Evolutionary conservation across 2,329 filamentous ascomycete genomes (phyloP).

Genomic region (Cladosporium sp.): DNA sequence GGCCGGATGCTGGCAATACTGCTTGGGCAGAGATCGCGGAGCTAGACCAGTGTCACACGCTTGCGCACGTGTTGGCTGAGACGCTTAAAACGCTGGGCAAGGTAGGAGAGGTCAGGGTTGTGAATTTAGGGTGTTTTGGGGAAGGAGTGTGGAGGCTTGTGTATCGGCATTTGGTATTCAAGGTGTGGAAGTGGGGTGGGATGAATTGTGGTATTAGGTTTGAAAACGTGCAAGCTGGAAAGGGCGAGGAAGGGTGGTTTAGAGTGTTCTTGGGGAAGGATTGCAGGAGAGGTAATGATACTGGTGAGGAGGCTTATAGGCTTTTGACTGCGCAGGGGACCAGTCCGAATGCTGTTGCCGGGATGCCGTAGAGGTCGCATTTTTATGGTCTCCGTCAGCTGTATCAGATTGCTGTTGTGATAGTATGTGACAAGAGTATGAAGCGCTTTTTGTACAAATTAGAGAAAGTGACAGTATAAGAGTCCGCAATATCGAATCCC

Average conservation of each 20-base stretch:
- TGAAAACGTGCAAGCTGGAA: slow-evolving; percentile 7
- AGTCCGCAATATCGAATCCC: not conserved
- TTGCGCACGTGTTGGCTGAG: slow-evolving; percentile 35
- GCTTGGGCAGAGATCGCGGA: slow-evolving; percentile 34
- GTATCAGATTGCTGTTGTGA: too few relatives aligned
- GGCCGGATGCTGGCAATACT: slow-evolving; percentile 25
- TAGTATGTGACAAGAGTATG: too few relatives aligned
- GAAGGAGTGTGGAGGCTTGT: slow-evolving; percentile 32
- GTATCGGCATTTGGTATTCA: slow-evolving; percentile 30
- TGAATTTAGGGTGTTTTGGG: slow-evolving; percentile 32
- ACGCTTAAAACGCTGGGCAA: slow-evolving; percentile 30
- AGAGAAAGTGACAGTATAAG: slow-evolving; percentile 1
- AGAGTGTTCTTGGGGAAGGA: slow-evolving; percentile 4
- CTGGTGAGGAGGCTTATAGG: slow-evolving; percentile 26
- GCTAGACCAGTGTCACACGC: slow-evolving; percentile 31
- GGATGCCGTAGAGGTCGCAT: not conserved
- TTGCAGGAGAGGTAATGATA: slow-evolving; percentile 18
- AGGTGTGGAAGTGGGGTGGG: slow-evolving; percentile 34
- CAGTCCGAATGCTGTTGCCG: slow-evolving; percentile 14
- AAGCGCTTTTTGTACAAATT: slow-evolving; percentile 1
- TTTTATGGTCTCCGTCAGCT: not conserved
- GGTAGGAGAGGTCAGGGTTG: slow-evolving; percentile 27
- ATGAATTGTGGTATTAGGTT: slow-evolving; percentile 28
- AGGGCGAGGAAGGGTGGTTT: slow-evolving; percentile 15
- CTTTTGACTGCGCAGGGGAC: slow-evolving; percentile 21